Base-by-base conservation (phyloP, 2,329 filamentous ascomycete genomes). In the Aureobasidium subglaciale region DNA sequence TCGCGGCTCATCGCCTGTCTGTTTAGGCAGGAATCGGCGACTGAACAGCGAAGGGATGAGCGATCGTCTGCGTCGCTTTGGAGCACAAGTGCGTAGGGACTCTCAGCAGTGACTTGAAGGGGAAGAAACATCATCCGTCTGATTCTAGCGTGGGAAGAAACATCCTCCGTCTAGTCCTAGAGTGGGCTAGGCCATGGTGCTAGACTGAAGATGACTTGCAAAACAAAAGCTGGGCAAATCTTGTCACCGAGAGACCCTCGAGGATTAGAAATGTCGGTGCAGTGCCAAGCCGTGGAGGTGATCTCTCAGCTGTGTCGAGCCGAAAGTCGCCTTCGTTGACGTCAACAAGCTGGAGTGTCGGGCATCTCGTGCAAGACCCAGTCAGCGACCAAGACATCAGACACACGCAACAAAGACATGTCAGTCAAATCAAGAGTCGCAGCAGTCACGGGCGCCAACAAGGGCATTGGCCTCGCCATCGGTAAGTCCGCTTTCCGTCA, bases 391-490 rank as follows among this genome's bases (percentile, higher is more conserved):
- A 9, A 18, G 25, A 24, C 37, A 24, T 24, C 13, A 41, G 25
- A 41, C 6, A 41, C 22, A 25, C 3, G 8, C 10, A n/a, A 11
- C 2, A 10, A 16, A 10, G 55, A 11, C 22, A 68, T 68, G 65
- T 58, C 65, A 29, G 58, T 55, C 7, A 59, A 64, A 58, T 61
- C 63, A n/a, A 59, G 74, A 58, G 65, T 80, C n/a, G 78, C 75
- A 48, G 73, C 75, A 57, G 78, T 81, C 0, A 81, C 78, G 1
- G 78, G 78, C 48, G 77, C 76, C 15, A 81, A 81, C 65, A 80
- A 78, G 63, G 77, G 74, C 53, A 73, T 79, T 56, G 75, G 75
- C 20, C 67, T 77, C 7, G 74, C 75, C 16, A 75, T 78, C 59
- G 71, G 71, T 73, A 65, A n/a, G 49, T 38, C 8, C n/a, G n/a